phyloP scores from a whole-genome alignment of 257 asterid species.

The Nemophila menziesii region DNA sequence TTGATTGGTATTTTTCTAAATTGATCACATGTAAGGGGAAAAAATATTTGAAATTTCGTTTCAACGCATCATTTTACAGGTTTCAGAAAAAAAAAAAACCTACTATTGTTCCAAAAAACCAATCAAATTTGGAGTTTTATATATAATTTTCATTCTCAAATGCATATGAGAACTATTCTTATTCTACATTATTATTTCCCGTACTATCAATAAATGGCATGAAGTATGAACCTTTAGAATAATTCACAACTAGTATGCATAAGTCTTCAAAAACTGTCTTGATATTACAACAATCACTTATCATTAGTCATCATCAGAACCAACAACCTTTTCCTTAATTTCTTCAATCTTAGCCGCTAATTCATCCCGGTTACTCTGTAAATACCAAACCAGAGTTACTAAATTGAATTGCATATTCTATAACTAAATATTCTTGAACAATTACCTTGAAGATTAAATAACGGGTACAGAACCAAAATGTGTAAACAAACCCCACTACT shows the following conservation, averaged over 20 bases:
- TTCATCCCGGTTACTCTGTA: constrained; percentile 65
- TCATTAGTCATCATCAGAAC: constrained; percentile 25
- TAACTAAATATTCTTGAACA: background rate
- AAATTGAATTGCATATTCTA: background rate
- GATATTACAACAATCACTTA: background rate
- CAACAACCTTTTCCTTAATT: constrained; percentile 54
- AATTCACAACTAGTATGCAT: background rate
- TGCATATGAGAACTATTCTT: too few relatives aligned
- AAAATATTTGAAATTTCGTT: too few relatives aligned
- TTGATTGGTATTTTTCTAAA: too few relatives aligned
- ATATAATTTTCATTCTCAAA: too few relatives aligned
- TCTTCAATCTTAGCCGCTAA: constrained; percentile 43
- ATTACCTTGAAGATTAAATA: constrained; percentile 67
- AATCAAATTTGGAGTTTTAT: too few relatives aligned
- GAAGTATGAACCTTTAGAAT: background rate
- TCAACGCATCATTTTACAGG: too few relatives aligned
- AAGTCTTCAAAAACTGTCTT: background rate
- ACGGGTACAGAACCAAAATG: constrained; percentile 66
- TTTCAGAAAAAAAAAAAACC: too few relatives aligned
- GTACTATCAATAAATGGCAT: background rate
- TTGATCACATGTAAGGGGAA: too few relatives aligned
- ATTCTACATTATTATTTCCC: too few relatives aligned
- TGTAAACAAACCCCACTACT: constrained; percentile 68
- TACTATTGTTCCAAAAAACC: too few relatives aligned
- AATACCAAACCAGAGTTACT: constrained; percentile 6